These are phyloP conservation scores for Polygonum aviculare DNA, from an alignment of 148 eudicot species.

Conservation along the genomic window DNA sequence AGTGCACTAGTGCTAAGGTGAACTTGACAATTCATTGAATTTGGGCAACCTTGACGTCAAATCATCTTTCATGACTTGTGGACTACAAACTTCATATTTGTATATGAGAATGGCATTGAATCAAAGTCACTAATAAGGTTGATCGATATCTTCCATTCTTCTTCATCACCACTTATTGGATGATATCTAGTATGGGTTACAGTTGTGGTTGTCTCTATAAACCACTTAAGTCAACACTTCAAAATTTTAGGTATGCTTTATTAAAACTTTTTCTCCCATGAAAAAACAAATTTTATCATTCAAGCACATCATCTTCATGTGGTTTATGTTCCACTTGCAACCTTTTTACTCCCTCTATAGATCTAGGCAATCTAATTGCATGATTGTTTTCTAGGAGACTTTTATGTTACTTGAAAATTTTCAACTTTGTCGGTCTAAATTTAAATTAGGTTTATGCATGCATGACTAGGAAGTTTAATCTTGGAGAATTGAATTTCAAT, in stretches of 20 bases:
- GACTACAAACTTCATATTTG: background rate
- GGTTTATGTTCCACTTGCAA: conserved; percentile 2
- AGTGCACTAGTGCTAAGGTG: background rate
- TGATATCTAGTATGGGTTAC: background rate
- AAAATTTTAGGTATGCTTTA: background rate
- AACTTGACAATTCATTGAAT: background rate
- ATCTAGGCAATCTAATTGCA: background rate
- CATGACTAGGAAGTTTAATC: background rate
- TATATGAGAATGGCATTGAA: background rate
- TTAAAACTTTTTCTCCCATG: background rate
- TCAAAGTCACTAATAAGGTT: background rate
- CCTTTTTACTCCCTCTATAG: background rate
- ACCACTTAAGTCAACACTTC: background rate
- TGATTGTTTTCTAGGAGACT: no score
- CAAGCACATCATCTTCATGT: background rate
- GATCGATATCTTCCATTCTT: background rate
- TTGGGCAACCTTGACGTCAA: background rate
- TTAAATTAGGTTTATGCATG: background rate
- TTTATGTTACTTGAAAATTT: no score
- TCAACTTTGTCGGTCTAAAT: no score
- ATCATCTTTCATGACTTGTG: background rate
- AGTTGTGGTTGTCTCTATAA: background rate
- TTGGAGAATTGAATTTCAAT: no score
- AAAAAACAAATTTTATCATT: background rate
- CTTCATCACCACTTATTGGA: background rate